These are phyloP conservation scores for Podospora pseudopauciseta DNA, from an alignment of 495 filamentous ascomycete genomes.

Conservation along the genomic window DNA sequence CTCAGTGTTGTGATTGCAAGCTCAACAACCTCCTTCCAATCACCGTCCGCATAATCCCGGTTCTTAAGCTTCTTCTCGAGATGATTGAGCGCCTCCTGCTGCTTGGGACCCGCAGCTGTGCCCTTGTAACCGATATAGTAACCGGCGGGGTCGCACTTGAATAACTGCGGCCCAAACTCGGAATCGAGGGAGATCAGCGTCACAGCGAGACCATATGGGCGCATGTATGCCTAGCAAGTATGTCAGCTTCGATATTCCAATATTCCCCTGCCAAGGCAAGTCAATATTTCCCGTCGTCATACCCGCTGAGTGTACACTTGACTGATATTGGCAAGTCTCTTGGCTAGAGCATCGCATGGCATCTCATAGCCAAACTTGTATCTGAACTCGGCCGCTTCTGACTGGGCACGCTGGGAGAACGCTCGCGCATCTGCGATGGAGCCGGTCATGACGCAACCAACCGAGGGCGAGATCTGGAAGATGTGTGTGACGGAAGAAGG, in stretches of 20 bases:
- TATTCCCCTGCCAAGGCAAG: not conserved
- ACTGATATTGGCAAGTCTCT: conserved; percentile 96
- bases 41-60: conserved; percentile 89
- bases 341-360: conserved; percentile 94
- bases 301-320: conserved; percentile 98
- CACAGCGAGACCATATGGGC: conserved; percentile 89
- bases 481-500: conserved; percentile 95
- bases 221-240: conserved; percentile 84
- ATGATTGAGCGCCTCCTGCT: conserved; percentile 95
- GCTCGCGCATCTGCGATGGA: conserved; percentile 97
- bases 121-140: conserved; percentile 99
- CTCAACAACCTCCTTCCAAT: conserved; percentile 97
- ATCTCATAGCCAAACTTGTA: conserved; percentile 99
- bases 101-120: conserved; percentile 92
- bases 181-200: conserved; percentile 91
- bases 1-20: conserved; percentile 90
- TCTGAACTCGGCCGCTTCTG: conserved; percentile 93
- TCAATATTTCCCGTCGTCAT: conserved; percentile 31
- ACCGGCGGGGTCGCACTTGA: conserved; percentile 96
- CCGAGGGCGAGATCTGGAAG: conserved; percentile 91
- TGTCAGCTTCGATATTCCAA: conserved; percentile 19
- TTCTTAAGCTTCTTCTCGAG: conserved; percentile 99
- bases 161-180: conserved; percentile 92
- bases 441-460: conserved; percentile 97
- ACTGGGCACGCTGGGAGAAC: conserved; percentile 83